Base-by-base conservation (phyloP, 148 eudicot species). In the Fallopia convolvulus region DNA sequence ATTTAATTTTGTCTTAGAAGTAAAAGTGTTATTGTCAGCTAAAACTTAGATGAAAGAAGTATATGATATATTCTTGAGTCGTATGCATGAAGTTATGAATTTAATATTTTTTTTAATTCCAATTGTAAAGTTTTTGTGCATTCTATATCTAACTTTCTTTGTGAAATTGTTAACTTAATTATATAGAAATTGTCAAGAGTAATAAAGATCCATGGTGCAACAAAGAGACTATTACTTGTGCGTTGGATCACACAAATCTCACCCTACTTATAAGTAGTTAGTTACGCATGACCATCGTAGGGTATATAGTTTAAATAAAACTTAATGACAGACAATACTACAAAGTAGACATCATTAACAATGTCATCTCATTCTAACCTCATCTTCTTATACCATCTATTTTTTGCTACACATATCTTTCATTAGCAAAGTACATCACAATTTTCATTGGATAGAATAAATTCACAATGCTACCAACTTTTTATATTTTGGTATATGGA, bases 161-260 rank as follows among this genome's bases (percentile, higher is more conserved):
- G 61, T 18, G 1, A 21, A 55, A 55, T 6, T 8, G 15, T n/a
- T 55, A n/a, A 55, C 9, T 55, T 18, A 55, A 2, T 55, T 18
- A n/a, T n/a, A 55, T n/a, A 55, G 30, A 26, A 26, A 48, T 48
- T 42, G 50, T 2, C 50, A 48, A 55, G 14, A 55, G 6, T 18
- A 55, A 55, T n/a, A 18, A 55, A 55, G 60, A 55, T 17, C 23
- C 60, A 17, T 18, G 2, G 20, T 55, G 60, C 60, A 55, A 55
- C 60, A 50, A 4, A 52, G 15, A 26, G 36, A 61, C 12, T 10
- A 61, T 61, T 23, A 61, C 70, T 61, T 61, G 70, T 26, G 39
- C 70, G 70, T 61, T 61, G 70, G 70, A 61, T 26, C 70, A 61
- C 70, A 12, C 39, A 61, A 61, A 23, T 61, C 36, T 61, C 70